Evolutionary conservation across 768 basidiomycete species (phyloP), one percentile per base, ranked within the genome.

Genomic region (Mycena venus): DNA sequence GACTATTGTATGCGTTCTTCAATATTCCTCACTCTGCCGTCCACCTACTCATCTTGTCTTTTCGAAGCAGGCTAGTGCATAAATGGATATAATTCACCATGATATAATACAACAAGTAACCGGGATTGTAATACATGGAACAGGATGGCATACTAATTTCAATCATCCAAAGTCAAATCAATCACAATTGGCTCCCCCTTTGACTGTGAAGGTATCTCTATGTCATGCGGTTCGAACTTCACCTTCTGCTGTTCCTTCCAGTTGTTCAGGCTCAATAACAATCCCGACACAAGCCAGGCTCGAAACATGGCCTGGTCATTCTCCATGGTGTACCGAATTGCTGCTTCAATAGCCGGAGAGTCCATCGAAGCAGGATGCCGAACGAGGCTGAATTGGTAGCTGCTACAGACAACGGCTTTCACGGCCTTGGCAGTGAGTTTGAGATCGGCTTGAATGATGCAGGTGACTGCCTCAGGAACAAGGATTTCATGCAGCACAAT

Each of bases 131-230:
- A n/a, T n/a, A n/a, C n/a, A n/a, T n/a, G n/a, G n/a, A n/a, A n/a
- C n/a, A n/a, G n/a, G n/a, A n/a, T n/a, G n/a, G n/a, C n/a, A n/a
- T n/a, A n/a, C n/a, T n/a, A 38, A 47, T 31, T 60, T 38, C n/a
- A 60, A 38, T 73, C 63, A 23, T 73, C 63, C 25, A 36, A 64
- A 31, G 72, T 73, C 12, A 73, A 49, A 38, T 73, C 72, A 59
- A 73, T 73, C 12, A 73, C n/a, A n/a, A n/a, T n/a, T n/a, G n/a
- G n/a, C n/a, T 42, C 4, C 31, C 64, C 14, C 11, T 27, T 29
- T 31, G 23, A 25, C 53, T 23, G 15, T 12, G 32, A 27, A n/a
- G n/a, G n/a, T 8, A 47, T 27, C 4, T 32, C 32, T 2, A 34
- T 11, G 19, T 47, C 68, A n/a, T 17, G 15, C 15, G 66, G 32